phyloP scores from a whole-genome alignment of 2,329 filamentous ascomycete species.

The Xylaria sp. region DNA sequence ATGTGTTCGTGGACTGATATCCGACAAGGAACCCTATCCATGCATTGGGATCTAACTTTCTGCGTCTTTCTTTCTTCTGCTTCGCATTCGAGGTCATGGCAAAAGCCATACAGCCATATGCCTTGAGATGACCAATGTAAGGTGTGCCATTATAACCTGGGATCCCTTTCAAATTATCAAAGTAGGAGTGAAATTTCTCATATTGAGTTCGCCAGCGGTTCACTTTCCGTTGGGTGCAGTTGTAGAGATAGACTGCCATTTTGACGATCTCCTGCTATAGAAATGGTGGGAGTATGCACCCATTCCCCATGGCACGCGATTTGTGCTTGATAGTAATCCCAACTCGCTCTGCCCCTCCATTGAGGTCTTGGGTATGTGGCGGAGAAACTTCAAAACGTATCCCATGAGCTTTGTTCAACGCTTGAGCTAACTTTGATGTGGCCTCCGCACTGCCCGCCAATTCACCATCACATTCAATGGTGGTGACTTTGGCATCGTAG shows the following conservation, averaged over 20 bases:
- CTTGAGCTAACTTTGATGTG: no score
- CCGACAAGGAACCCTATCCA: conserved; percentile 1
- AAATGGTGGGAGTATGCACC: background rate
- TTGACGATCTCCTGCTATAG: background rate
- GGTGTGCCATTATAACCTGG: background rate
- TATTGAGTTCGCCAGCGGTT: background rate
- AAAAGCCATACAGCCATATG: background rate
- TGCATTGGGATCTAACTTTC: background rate
- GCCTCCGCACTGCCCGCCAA: no score
- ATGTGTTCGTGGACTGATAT: background rate
- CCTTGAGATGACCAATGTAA: background rate
- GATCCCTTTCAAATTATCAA: background rate
- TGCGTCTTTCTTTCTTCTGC: no score
- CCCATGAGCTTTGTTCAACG: background rate
- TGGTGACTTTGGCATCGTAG: no score
- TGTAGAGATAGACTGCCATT: background rate
- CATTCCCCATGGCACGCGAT: background rate
- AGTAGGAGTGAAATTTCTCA: background rate
- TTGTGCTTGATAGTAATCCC: background rate
- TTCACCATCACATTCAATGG: background rate
- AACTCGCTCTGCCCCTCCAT: background rate
- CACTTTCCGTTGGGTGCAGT: background rate
- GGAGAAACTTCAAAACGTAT: background rate
- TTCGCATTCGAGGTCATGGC: background rate
- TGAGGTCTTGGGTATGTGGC: background rate